Evolutionary conservation across 306 rosid species (phyloP), one percentile per base, ranked within the genome.

Genomic region (Mimosa bimucronata): DNA sequence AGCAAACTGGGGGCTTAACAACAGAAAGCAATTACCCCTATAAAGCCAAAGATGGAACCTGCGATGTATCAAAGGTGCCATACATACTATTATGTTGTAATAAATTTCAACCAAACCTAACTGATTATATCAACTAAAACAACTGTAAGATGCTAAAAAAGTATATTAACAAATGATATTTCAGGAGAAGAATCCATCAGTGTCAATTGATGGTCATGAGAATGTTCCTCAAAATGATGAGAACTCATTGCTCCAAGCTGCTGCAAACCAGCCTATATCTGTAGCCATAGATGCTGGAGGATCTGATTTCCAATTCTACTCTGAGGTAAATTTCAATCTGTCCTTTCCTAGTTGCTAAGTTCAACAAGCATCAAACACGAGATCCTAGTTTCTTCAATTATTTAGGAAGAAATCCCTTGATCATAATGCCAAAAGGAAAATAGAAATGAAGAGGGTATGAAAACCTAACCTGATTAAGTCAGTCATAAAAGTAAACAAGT

Each of bases 281-380:
- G 92, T 88, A 28, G 90, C 90, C 83, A 86, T 88, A 46, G 88
- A 88, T 74, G 92, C 92, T 1, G 88, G 79, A 10, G 90, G 90
- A 21, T 82, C 78, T 40, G 87, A 88, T 82, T 86, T 88, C 67
- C 92, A 88, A 67, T 88, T 88, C 79, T 88, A 88, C 64, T 84
- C 87, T 2, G 90, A 88, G 92, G 92, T 88, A 79, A 77, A 34
- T 48, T 52, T 44, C 65, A 25, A 61, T 41, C 67, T 34, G 28
- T 16, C 29, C 29, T n/a, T 26, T 71, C n/a, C 34, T 1, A 37
- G 13, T 31, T 71, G 21, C 26, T 19, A 10, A 82, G 38, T 34
- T 34, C 38, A 61, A 9, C 13, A 61, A 6, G 38, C 38, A 34
- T 34, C 38, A 34, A 62, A 45, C 62, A 40, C 55, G 52, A 29